Evolutionary conservation across 495 filamentous ascomycete species (phyloP), one percentile per base, ranked within the genome.

Genomic region (Aspergillus diversus): DNA sequence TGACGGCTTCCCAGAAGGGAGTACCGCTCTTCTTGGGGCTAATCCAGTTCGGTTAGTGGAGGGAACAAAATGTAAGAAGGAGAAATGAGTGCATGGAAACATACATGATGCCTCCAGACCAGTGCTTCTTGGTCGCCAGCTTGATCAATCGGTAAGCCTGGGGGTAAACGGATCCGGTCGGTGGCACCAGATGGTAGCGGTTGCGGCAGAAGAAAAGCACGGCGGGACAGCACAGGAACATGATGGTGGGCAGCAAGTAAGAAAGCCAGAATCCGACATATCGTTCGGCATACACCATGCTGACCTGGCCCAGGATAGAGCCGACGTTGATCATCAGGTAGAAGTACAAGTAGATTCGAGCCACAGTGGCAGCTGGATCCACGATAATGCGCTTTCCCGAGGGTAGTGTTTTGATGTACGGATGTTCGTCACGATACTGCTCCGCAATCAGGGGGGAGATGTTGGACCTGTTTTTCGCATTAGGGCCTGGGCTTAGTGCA

Each of bases 251-350:
- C 27, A 90, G 74, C 3, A 81, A 75, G 71, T 70, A 90, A 0
- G 87, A 80, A 31, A 92, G 80, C 81, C 85, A 93, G 77, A 91
- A 93, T 21, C 90, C 90, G 59, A 92, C 86, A 57, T 90, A 90
- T 61, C 88, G 84, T 73, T 90, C 88, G 16, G 83, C 82, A 66
- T 89, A 90, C 15, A 85, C 83, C 85, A 88, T 82, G 42, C 67
- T 69, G 48, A 82, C 65, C 63, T 77, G 75, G 16, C 79, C 86
- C 33, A 76, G 37, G 12, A 89, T 68, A 1, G 86, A 77, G 46
- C 89, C 88, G 48, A 89, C 68, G 68, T 91, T 91, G 81, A 93
- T 87, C 75, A 90, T 88, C 64, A 76, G 47, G 64, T 78, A 80
- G 68, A 77, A 80, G 69, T 77, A 79, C 1, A 78, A 63, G 17